Conservation (phyloP, 345 rosid species). For the Brassica cretica region DNA sequence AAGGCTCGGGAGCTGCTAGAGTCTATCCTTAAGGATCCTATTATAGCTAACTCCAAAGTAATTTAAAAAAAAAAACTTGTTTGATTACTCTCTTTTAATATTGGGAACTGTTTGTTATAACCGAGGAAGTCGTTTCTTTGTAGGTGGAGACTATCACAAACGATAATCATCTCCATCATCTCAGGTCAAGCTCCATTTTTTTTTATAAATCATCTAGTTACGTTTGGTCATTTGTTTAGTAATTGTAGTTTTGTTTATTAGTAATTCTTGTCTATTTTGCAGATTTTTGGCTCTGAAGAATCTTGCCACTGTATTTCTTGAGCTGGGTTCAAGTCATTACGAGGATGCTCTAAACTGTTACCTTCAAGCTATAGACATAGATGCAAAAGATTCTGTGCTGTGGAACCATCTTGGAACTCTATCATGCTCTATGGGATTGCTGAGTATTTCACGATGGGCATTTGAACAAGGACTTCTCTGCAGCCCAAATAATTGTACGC, state of each 20-base stretch:
- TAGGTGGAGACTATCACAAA: constrained; percentile 68
- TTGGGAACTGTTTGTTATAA: not conserved
- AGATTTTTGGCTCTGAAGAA: constrained; percentile 96
- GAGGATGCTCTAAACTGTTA: constrained; percentile 87
- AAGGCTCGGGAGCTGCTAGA: constrained; percentile 77
- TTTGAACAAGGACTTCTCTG: constrained; percentile 45
- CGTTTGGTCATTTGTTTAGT: constrained; percentile 24
- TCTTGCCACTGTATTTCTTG: constrained; percentile 86
- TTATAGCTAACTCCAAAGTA: constrained; percentile 74
- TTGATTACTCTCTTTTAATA: not conserved
- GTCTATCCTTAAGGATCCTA: constrained; percentile 80
- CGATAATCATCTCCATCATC: constrained; percentile 81
- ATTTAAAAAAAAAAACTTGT: not conserved
- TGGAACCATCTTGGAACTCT: constrained; percentile 98
- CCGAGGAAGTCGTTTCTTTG: constrained; percentile 12
- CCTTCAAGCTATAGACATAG: constrained; percentile 97
- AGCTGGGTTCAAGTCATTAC: constrained; percentile 78
- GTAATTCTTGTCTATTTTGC: constrained; percentile 29
- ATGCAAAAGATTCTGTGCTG: constrained; percentile 90
- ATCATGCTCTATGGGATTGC: constrained; percentile 91
- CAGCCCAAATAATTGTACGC: constrained; percentile 95
- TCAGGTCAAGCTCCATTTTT: constrained; percentile 55
- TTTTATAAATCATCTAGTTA: not conserved
- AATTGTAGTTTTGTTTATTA: not conserved
- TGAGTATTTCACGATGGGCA: constrained; percentile 84